phyloP scores from a whole-genome alignment of 208 protist genomes.

The Jaenimonas drosophilae region DNA sequence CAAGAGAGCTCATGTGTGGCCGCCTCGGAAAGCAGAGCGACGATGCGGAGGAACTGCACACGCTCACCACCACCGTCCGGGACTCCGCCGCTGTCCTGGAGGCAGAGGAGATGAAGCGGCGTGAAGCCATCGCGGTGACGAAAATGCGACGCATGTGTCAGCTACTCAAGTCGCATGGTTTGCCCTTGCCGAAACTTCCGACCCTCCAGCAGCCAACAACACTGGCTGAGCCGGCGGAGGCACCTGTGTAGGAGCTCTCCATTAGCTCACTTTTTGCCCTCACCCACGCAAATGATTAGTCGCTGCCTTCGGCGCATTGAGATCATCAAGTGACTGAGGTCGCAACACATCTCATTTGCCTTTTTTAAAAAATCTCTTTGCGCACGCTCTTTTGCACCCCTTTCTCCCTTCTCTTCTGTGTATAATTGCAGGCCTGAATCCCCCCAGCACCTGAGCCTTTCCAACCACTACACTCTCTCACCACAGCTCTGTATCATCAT shows the following conservation, averaged over 20 bases:
- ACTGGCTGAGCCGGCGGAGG: too few species aligned
- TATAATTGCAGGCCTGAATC: background rate
- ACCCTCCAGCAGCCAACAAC: background rate
- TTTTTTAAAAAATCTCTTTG: background rate
- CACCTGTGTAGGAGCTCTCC: too few species aligned
- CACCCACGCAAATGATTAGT: too few species aligned
- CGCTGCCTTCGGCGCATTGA: background rate
- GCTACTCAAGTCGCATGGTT: slow-evolving; percentile 33
- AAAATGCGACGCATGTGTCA: slow-evolving; percentile 67
- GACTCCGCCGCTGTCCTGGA: slow-evolving; percentile 11
- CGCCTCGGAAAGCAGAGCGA: background rate
- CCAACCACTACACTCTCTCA: background rate
- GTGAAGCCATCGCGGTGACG: slow-evolving; percentile 15
- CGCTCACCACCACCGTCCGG: slow-evolving; percentile 5
- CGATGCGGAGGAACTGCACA: too few species aligned
- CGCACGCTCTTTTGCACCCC: background rate
- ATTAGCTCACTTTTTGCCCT: too few species aligned
- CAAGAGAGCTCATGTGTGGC: slow-evolving; percentile 47
- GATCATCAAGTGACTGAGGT: background rate
- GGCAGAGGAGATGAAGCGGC: slow-evolving; percentile 14
- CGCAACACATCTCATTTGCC: background rate
- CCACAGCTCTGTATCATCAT: slow-evolving; percentile 13
- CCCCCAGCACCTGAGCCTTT: slow-evolving; percentile 1
- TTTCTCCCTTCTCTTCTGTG: slow-evolving; percentile 10
- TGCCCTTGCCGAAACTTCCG: slow-evolving; percentile 38